Conservation (phyloP, 2,329 filamentous ascomycete species). For the Talaromyces sp. region DNA sequence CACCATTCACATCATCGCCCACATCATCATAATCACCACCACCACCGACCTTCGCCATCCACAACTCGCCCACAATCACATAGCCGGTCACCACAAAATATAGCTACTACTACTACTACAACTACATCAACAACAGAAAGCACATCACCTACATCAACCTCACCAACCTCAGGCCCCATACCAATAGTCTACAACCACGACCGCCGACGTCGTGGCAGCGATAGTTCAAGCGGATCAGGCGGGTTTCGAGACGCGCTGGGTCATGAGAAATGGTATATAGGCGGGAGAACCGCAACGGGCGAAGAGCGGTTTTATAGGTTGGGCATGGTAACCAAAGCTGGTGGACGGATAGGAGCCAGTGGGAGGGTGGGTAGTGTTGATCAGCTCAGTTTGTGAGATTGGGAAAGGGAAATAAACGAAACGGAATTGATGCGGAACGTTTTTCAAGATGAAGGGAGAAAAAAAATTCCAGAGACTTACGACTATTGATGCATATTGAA, state of each 20-base stretch:
- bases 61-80: constrained; percentile 23
- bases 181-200: constrained; percentile 36
- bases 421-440: too few species aligned
- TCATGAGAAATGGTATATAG: constrained; percentile 49
- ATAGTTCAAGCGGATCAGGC: constrained; percentile 43
- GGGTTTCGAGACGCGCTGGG: constrained; percentile 46
- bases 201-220: constrained; percentile 43
- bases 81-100: constrained; percentile 24
- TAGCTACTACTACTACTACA: too few species aligned
- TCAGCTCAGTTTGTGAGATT: constrained; percentile 43
- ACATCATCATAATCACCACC: constrained; percentile 25
- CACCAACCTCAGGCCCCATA: constrained; percentile 27
- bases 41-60: constrained; percentile 15
- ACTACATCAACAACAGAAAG: constrained; percentile 15
- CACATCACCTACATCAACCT: constrained; percentile 8
- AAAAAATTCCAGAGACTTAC: not conserved
- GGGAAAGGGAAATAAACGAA: not conserved
- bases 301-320: constrained; percentile 47
- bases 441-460: too few species aligned
- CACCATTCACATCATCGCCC: constrained; percentile 13
- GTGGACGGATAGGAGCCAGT: constrained; percentile 37
- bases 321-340: constrained; percentile 44
- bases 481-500: not conserved
- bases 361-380: constrained; percentile 45
- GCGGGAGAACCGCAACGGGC: constrained; percentile 42